Conservation (phyloP, 164 flowering plant species). For the Dillenia turbinata region DNA sequence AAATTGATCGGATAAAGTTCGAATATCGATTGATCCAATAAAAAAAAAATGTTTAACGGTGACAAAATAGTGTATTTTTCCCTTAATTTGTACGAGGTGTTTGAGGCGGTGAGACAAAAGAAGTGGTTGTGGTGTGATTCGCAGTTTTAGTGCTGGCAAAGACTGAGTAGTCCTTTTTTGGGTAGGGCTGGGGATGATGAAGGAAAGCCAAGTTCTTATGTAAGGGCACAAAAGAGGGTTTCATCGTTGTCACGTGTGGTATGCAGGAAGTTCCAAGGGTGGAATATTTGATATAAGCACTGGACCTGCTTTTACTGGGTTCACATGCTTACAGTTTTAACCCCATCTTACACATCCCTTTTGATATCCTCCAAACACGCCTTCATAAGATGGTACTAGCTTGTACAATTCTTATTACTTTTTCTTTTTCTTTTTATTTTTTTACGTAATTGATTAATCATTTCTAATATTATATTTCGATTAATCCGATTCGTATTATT, state of each 20-base stretch:
- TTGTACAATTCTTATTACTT: too few species aligned
- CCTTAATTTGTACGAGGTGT: too few species aligned
- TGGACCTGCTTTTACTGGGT: neutral
- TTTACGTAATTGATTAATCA: too few species aligned
- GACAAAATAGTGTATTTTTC: too few species aligned
- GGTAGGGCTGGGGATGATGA: slow-evolving; percentile 20
- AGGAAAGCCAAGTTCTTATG: slow-evolving; percentile 16
- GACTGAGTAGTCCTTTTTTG: slow-evolving; percentile 38
- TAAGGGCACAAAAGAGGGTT: slow-evolving; percentile 12
- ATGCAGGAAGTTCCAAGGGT: neutral
- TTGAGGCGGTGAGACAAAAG: neutral
- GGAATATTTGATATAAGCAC: slow-evolving; percentile 9
- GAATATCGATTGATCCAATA: too few species aligned
- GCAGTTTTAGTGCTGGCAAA: slow-evolving; percentile 1
- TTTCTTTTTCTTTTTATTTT: too few species aligned
- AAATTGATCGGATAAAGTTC: too few species aligned
- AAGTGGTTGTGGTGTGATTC: neutral
- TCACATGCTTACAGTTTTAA: slow-evolving; percentile 10
- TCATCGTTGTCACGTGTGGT: slow-evolving; percentile 19
- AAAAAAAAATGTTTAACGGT: too few species aligned
- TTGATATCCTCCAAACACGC: neutral
- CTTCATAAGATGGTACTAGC: too few species aligned
- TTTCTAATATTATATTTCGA: too few species aligned
- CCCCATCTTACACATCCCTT: slow-evolving; percentile 8
- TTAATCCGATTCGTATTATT: too few species aligned